A percentile compares a stretch with the other conserved stretches of the same genome.
phyloP scores from a whole-genome alignment of 2,329 filamentous ascomycete genomes.

The Juglanconis oblonga region DNA sequence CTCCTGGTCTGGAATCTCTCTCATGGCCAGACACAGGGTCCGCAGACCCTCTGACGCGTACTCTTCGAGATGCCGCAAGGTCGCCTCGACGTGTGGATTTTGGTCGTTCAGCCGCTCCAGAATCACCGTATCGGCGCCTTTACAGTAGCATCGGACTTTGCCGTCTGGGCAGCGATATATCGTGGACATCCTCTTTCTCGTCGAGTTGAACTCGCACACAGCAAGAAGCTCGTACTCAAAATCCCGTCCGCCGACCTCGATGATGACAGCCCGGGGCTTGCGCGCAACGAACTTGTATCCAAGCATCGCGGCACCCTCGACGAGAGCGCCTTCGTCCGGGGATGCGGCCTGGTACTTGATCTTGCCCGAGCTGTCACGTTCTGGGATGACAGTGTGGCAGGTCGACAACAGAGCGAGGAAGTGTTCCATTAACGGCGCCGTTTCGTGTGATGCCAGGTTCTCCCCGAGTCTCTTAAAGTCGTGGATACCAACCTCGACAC shows the following conservation, averaged over 20 bases:
- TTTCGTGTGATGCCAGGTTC: slow-evolving; percentile 61
- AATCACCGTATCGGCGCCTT: slow-evolving; percentile 97
- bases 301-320: slow-evolving; percentile 80
- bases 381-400: slow-evolving; percentile 97
- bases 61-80: slow-evolving; percentile 92
- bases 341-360: slow-evolving; percentile 99
- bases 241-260: slow-evolving; percentile 69
- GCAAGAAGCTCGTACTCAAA: slow-evolving; percentile 87
- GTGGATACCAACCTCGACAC: slow-evolving; percentile 73
- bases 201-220: slow-evolving; percentile 99
- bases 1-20: slow-evolving; percentile 86
- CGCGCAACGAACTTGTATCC: slow-evolving; percentile 90
- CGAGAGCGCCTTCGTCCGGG: slow-evolving; percentile 93
- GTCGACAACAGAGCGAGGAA: slow-evolving; percentile 84
- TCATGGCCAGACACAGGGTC: slow-evolving; percentile 91
- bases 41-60: slow-evolving; percentile 95
- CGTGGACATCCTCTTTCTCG: slow-evolving; percentile 94
- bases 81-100: slow-evolving; percentile 85
- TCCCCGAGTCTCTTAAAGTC: slow-evolving; percentile 74
- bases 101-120: slow-evolving; percentile 81
- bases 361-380: slow-evolving; percentile 69
- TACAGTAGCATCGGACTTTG: slow-evolving; percentile 89
- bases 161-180: slow-evolving; percentile 96
- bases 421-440: slow-evolving; percentile 61
- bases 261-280: slow-evolving; percentile 84